Percentiles rank a stretch among this genome's conserved stretches.
Conservation (phyloP, 371 early-diverging fungal genomes). For the Encephalitozoon romaleae region DNA sequence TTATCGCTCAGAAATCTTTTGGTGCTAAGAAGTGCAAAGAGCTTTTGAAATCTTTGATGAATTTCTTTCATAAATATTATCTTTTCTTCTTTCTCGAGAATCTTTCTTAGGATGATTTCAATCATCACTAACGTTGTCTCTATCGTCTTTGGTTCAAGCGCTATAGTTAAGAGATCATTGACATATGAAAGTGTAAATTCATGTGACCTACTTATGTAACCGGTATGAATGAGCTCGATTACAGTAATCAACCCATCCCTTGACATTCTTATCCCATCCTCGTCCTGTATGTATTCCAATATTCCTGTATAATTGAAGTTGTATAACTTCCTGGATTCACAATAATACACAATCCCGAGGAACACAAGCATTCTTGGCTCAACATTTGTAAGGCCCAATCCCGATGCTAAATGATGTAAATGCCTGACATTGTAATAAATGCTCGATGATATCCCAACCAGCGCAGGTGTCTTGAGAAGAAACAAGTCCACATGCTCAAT, state of each 20-base stretch:
- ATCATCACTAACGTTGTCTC: constrained; percentile 3
- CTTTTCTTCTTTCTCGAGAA: not conserved
- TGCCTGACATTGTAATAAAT: not conserved
- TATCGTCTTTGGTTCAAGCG: not conserved
- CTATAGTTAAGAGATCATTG: not conserved
- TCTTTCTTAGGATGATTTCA: constrained; percentile 4
- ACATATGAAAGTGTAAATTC: constrained; percentile 9
- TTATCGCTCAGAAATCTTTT: not conserved
- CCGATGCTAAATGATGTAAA: not conserved
- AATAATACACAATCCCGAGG: constrained; percentile 38
- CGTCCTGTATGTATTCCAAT: constrained; percentile 50
- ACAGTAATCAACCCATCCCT: constrained; percentile 31
- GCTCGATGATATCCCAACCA: constrained; percentile 17
- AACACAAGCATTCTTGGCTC: constrained; percentile 16
- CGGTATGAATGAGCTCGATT: constrained; percentile 29
- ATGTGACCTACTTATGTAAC: not conserved
- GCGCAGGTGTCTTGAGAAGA: constrained; percentile 24
- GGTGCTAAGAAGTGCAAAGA: not conserved
- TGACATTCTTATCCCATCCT: constrained; percentile 48
- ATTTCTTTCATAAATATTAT: not conserved
- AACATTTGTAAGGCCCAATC: not conserved
- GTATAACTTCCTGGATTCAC: constrained; percentile 45
- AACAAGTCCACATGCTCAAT: not conserved
- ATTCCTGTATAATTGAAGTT: constrained; percentile 56
- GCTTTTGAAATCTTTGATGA: not conserved